phyloP scores from a whole-genome alignment of 495 filamentous ascomycete genomes.

The Podospora pseudoanserina region DNA sequence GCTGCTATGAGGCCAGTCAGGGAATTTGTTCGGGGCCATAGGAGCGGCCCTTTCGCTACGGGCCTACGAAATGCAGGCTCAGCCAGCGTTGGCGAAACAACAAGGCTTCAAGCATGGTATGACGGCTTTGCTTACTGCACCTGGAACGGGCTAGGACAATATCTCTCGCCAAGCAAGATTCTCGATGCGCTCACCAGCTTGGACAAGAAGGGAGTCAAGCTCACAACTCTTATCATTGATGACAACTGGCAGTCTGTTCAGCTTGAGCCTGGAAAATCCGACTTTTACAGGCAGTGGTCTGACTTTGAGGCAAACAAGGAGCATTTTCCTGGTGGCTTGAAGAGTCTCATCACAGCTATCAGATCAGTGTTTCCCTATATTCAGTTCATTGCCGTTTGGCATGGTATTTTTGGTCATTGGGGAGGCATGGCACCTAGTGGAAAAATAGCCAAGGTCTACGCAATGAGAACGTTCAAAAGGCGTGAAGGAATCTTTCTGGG shows the following conservation, averaged over 20 bases:
- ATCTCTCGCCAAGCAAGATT: constrained; percentile 76
- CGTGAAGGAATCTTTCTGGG: constrained; percentile 48
- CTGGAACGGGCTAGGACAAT: constrained; percentile 88
- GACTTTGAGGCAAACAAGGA: constrained; percentile 80
- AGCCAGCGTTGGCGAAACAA: constrained; percentile 42
- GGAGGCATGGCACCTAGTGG: constrained; percentile 74
- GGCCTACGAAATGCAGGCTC: constrained; percentile 22
- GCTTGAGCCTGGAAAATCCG: constrained; percentile 37
- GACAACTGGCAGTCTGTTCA: constrained; percentile 92
- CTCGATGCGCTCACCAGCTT: constrained; percentile 68
- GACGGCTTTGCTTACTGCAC: constrained; percentile 79
- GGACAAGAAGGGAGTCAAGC: constrained; percentile 65
- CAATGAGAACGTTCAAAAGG: constrained; percentile 60
- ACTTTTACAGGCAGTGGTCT: constrained; percentile 54
- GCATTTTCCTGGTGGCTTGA: constrained; percentile 77
- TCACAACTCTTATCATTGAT: constrained; percentile 85
- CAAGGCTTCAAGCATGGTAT: constrained; percentile 85
- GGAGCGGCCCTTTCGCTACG: constrained; percentile 25
- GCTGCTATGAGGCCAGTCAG: constrained; percentile 85
- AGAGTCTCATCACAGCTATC: constrained; percentile 62
- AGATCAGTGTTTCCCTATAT: constrained; percentile 68
- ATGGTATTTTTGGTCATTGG: constrained; percentile 95
- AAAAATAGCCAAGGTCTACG: constrained; percentile 70
- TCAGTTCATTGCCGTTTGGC: constrained; percentile 88
- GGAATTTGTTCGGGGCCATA: constrained; percentile 49